Base-by-base conservation (phyloP, 2,329 filamentous ascomycete species). In the Aspergillus novoparasiticus region DNA sequence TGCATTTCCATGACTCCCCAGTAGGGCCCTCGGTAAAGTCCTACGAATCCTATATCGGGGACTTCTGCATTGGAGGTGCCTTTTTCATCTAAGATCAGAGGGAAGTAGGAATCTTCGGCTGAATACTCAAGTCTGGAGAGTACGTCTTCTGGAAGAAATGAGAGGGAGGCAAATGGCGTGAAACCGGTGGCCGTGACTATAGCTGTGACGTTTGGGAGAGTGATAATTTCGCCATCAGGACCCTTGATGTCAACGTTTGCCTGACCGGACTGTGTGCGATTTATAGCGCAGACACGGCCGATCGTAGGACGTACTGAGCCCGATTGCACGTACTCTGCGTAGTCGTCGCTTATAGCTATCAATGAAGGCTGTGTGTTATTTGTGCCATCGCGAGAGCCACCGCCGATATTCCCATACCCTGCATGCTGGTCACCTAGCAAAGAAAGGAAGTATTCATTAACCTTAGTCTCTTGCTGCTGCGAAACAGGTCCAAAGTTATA, bases 1-100 rank as follows among this genome's bases (percentile, higher is more conserved):
- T 96, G 92, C 89, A 93, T 91, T 75, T 95, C 92, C 84, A 94
- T 93, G 0, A 93, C 88, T 1, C 90, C 90, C 92, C 92, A 96
- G 74, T 92, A 95, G 0, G 92, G 91, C 0, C 90, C 90, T 64
- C 92, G 86, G 72, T 96, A 96, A 76, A 93, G 93, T 0, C 92
- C 92, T 1, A 95, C 89, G 70, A 95, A 94, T 0, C 90, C 91
- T 0, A 95, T 78, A 6, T 85, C 85, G 0, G 89, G 85, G 0
- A 93, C 76, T 0, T 82, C 78, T 0, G 85, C 83, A 62, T 89
- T 86, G 60, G 89, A 81, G 0, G 88, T 89, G 1, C 86, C 86
- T 66, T 91, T 89, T 57, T 90, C 88, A 26, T 89, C 87, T 0
- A 95, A 81, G 0, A 90, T 85, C 1, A 92, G 74, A 0, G 89